Base-by-base conservation (phyloP, 2,329 filamentous ascomycete species). In the Malbranchea cinnamomea region DNA sequence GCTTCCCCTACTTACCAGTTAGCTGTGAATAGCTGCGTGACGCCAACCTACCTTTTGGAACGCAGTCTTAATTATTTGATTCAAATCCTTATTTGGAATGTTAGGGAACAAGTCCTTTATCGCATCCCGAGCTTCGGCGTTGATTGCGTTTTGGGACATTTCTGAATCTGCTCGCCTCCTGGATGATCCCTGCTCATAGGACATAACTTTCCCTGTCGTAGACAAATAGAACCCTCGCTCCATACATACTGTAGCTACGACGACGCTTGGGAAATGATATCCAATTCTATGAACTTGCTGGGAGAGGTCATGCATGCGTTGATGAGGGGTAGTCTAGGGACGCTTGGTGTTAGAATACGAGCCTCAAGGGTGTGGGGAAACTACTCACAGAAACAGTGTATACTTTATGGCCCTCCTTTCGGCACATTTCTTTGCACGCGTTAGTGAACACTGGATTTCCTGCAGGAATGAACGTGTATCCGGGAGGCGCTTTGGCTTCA, bases 101-200 rank as follows among this genome's bases (percentile, higher is more conserved):
- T 67, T 71, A 3, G 71, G 71, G 40, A 74, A 75, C 16, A 75
- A 53, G 42, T 76, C 71, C 37, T 59, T 65, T 28, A 77, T 65
- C 7, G 68, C 67, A 31, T 65, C 63, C 35, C 63, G 57, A 28
- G 72, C 67, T 43, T 71, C 62, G n/a, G 65, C 62, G 35, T 68
- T 66, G 28, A 67, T 61, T 9, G 59, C 62, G 18, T 57, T 47
- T 48, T 62, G 52, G 39, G 48, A 50, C 28, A 46, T 41, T 23
- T 56, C 53, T 18, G 48, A 44, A 19, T 48, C 42, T 35, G 40
- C 31, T 29, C 40, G 40, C 30, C 39, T 37, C 26, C 37, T 21
- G 16, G 5, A 23, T 33, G 17, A 43, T 23, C 39, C 48, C 15
- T 45, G 40, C 25, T 54, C 43, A 28, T 54, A 48, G 9, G 53